Evolutionary conservation across 2,329 filamentous ascomycete species (phyloP), one percentile per base, ranked within the genome.

Genomic region (Trichoderma hamatum): DNA sequence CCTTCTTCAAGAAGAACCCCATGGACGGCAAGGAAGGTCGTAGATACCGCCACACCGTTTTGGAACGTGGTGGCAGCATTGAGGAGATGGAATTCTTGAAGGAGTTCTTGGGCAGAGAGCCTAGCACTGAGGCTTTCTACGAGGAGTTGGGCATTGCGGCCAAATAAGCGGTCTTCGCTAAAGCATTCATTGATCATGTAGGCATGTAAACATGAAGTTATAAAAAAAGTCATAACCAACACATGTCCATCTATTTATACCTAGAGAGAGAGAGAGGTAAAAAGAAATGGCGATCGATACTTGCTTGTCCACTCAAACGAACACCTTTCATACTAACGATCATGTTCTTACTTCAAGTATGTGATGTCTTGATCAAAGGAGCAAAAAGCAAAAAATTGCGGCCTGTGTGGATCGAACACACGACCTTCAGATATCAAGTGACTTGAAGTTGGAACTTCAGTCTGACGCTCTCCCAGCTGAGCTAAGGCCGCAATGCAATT

Each of bases 41-140:
- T 16, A 82, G 92, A 69, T 96, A 95, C 81, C 85, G 92, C 66
- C 90, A 93, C 79, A 91, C 88, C 0, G 92, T 96, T 26, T 82
- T 96, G 5, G 90, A 94, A 81, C 88, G 88, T 72, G 92, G 92
- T 46, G 92, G 92, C 0, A 90, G 88, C 73, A 89, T 90, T 78
- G 92, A 94, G 73, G 92, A 95, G 83, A 93, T 95, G 91, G 83
- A 88, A 72, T 92, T 90, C 13, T 80, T 96, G 69, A 89, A 91
- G 82, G 89, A 93, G 73, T 96, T 95, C 81, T 78, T 96, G 69
- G 92, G 92, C 7, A 82, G 92, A 72, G 88, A 91, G 80, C 92
- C 92, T 0, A 93, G 86, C 77, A 89, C 88, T 0, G 91, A 95
- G 76, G 88, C 92, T 1, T 96, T 96, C 76, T 95, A 94, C 79